These are phyloP conservation scores for Candida chauliodis DNA, from an alignment of 805 yeast genomes.

Conservation along the genomic window DNA sequence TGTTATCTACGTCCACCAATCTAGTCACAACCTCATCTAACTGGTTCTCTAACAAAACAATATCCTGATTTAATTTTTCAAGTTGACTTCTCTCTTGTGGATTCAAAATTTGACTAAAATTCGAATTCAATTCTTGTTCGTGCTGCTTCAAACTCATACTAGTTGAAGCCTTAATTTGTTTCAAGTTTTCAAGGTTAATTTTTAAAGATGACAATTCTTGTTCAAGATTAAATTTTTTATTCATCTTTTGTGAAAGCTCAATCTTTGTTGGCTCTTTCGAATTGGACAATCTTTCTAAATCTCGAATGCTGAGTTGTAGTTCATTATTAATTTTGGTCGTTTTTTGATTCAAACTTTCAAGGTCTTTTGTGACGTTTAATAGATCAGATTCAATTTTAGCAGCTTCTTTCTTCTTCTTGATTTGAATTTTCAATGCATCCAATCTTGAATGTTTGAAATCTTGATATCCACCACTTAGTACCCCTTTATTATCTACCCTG, in stretches of 20 bases:
- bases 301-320: constrained; percentile 29
- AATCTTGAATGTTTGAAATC: constrained; percentile 65
- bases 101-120: constrained; percentile 53
- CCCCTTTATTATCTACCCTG: constrained; percentile 78
- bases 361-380: constrained; percentile 29
- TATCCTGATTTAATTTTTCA: constrained; percentile 24
- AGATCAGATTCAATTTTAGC: constrained; percentile 35
- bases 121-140: constrained; percentile 46
- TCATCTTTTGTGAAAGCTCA: constrained; percentile 38
- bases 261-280: constrained; percentile 43
- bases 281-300: constrained; percentile 41
- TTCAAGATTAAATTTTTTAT: constrained; percentile 39
- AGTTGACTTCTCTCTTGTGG: constrained; percentile 46
- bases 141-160: constrained; percentile 41
- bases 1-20: constrained; percentile 43
- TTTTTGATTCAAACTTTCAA: constrained; percentile 46
- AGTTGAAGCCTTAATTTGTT: constrained; percentile 29
- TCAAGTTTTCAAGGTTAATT: constrained; percentile 32
- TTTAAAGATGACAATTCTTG: constrained; percentile 40
- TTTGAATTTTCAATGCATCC: constrained; percentile 60
- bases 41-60: constrained; percentile 36
- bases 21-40: constrained; percentile 42
- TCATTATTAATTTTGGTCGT: constrained; percentile 50
- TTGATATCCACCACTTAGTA: constrained; percentile 82
- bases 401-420: constrained; percentile 48